Conservation (phyloP, 2,329 filamentous ascomycete genomes). For the Cladosporium sp. region DNA sequence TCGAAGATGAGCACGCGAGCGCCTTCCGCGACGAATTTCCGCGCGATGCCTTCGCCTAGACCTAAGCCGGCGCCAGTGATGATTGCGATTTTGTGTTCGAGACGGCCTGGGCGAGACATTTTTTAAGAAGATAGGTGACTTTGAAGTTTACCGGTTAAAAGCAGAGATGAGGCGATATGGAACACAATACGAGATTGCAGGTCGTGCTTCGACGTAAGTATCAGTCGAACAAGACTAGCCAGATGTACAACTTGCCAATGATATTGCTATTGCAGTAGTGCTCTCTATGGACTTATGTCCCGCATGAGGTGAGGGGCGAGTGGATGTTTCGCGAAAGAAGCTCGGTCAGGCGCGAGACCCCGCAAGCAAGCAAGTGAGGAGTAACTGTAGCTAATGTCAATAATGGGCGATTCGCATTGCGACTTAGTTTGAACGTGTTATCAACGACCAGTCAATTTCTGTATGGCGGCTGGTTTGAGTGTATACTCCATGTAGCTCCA, state of each 20-base stretch:
- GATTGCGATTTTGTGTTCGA: slow-evolving; percentile 25
- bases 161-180: background rate
- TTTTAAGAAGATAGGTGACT: background rate
- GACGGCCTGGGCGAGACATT: slow-evolving; percentile 18
- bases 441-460: background rate
- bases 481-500: background rate
- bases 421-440: background rate
- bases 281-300: background rate
- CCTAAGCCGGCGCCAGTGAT: slow-evolving; percentile 34
- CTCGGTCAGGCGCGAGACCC: slow-evolving; percentile 1
- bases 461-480: background rate
- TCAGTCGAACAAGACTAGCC: background rate
- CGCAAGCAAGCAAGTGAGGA: background rate
- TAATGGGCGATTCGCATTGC: background rate
- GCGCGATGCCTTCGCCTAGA: slow-evolving; percentile 34
- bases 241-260: background rate
- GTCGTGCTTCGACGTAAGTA: background rate
- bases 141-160: background rate
- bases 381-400: background rate
- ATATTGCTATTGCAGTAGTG: background rate
- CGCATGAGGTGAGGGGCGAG: background rate
- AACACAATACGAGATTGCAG: background rate
- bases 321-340: background rate
- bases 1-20: slow-evolving; percentile 35
- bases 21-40: slow-evolving; percentile 32